These are phyloP conservation scores for Sarocladiaceae sp. DNA, from an alignment of 2,329 filamentous ascomycete species.

Conservation along the genomic window DNA sequence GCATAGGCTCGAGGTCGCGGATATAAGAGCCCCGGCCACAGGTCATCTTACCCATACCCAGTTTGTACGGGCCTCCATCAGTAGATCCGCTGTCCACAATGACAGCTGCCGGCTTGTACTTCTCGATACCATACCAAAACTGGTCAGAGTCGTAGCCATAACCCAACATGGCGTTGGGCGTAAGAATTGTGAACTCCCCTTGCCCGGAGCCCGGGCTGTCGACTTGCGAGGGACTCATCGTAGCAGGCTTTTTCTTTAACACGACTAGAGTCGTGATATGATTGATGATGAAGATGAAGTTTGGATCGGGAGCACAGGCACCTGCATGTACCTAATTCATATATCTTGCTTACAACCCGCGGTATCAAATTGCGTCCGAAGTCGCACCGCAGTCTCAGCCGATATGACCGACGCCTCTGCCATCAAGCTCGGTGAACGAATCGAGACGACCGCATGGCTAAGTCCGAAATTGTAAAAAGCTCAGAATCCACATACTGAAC, in stretches of 20 bases:
- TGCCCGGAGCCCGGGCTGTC: background rate
- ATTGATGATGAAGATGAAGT: too few relatives aligned
- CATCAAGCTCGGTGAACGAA: too few relatives aligned
- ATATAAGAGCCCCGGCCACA: constrained; percentile 28
- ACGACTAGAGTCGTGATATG: too few relatives aligned
- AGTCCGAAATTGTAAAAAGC: too few relatives aligned
- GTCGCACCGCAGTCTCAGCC: too few relatives aligned
- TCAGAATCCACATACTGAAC: too few relatives aligned
- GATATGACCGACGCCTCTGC: too few relatives aligned
- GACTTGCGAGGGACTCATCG: background rate
- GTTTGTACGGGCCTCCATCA: constrained; percentile 27
- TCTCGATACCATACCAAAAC: constrained; percentile 24
- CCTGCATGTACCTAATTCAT: too few relatives aligned
- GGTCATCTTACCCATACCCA: constrained; percentile 31
- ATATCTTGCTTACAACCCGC: too few relatives aligned
- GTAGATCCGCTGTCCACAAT: constrained; percentile 24
- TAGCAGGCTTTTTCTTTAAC: background rate
- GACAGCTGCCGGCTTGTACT: constrained; percentile 19
- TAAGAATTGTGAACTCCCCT: constrained; percentile 19
- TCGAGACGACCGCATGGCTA: too few relatives aligned
- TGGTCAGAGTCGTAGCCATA: constrained; percentile 23
- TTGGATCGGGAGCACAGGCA: too few relatives aligned
- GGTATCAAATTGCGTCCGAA: too few relatives aligned
- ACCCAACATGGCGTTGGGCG: constrained; percentile 26
- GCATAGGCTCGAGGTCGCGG: constrained; percentile 29